Conservation (phyloP, 768 basidiomycete genomes). For the Xanthoconium purpureum region DNA sequence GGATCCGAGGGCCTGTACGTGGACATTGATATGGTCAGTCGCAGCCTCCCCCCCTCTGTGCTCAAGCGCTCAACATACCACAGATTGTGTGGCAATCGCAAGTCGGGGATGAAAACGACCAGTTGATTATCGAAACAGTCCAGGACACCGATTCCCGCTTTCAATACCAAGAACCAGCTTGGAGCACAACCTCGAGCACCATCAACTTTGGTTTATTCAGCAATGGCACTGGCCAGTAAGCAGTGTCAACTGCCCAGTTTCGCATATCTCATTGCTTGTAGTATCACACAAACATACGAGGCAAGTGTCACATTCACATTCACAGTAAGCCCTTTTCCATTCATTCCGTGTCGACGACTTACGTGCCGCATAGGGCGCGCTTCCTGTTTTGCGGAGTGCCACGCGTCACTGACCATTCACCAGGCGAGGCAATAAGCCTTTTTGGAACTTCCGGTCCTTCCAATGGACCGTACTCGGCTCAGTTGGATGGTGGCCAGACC, state of each 20-base stretch:
- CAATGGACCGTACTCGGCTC: conserved; percentile 35
- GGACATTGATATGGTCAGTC: conserved; percentile 45
- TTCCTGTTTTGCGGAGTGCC: neutral
- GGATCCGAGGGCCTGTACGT: conserved; percentile 35
- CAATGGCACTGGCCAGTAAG: conserved; percentile 45
- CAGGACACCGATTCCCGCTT: conserved; percentile 42
- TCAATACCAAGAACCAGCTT: conserved; percentile 36
- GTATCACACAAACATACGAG: conserved; percentile 33
- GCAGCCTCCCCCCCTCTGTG: neutral
- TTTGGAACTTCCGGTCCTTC: conserved; percentile 42
- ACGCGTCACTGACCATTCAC: neutral
- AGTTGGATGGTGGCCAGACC: conserved; percentile 35
- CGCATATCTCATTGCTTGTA: conserved; percentile 13
- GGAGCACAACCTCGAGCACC: conserved; percentile 32
- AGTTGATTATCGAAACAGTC: conserved; percentile 16
- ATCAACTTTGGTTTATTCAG: conserved; percentile 37
- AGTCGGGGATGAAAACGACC: conserved; percentile 15
- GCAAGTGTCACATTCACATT: conserved; percentile 41
- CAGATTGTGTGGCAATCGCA: conserved; percentile 32
- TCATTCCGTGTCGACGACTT: conserved; percentile 3
- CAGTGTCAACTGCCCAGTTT: neutral
- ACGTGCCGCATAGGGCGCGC: conserved; percentile 20
- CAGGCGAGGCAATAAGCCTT: conserved; percentile 43
- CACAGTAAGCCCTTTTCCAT: conserved; percentile 28
- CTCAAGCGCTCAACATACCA: neutral